phyloP scores from a whole-genome alignment of 805 yeast genomes.

The Lipomyces spencermartinsiae region DNA sequence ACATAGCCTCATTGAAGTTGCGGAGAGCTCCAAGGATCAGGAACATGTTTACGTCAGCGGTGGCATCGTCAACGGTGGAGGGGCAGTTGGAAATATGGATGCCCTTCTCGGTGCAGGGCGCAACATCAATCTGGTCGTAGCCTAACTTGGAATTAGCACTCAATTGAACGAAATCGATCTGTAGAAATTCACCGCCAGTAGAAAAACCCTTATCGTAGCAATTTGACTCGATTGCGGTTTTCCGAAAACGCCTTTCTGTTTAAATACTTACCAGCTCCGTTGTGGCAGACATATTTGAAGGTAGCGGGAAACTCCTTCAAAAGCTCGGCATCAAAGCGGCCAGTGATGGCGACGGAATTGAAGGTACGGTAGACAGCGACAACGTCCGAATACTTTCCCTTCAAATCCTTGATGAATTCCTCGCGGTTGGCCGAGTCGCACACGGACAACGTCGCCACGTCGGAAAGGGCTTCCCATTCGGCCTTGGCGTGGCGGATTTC shows the following conservation, averaged over 20 bases:
- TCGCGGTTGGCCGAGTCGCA: constrained; percentile 40
- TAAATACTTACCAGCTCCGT: constrained; percentile 64
- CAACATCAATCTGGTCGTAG: constrained; percentile 72
- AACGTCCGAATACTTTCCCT: constrained; percentile 53
- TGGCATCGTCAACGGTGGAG: constrained; percentile 68
- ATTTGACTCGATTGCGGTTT: not conserved
- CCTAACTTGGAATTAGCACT: constrained; percentile 23
- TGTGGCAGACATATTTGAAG: constrained; percentile 61
- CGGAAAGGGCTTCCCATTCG: constrained; percentile 65
- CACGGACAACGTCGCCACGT: constrained; percentile 43
- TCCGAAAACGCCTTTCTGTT: not conserved
- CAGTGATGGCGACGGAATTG: constrained; percentile 58
- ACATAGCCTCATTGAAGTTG: constrained; percentile 68
- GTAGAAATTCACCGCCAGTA: not conserved
- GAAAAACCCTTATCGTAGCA: not conserved
- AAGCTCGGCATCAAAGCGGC: constrained; percentile 69
- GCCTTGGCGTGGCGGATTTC: constrained; percentile 62
- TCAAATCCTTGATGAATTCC: constrained; percentile 52
- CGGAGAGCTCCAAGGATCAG: constrained; percentile 68
- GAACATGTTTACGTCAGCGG: constrained; percentile 74
- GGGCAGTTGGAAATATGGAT: constrained; percentile 75
- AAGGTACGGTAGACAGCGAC: constrained; percentile 60
- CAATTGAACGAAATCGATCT: not conserved
- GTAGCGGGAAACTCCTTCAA: constrained; percentile 60
- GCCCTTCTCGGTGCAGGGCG: constrained; percentile 56